These are phyloP conservation scores for Limnomonas spitsbergensis DNA, from an alignment of 139 green algal species.

Conservation along the genomic window DNA sequence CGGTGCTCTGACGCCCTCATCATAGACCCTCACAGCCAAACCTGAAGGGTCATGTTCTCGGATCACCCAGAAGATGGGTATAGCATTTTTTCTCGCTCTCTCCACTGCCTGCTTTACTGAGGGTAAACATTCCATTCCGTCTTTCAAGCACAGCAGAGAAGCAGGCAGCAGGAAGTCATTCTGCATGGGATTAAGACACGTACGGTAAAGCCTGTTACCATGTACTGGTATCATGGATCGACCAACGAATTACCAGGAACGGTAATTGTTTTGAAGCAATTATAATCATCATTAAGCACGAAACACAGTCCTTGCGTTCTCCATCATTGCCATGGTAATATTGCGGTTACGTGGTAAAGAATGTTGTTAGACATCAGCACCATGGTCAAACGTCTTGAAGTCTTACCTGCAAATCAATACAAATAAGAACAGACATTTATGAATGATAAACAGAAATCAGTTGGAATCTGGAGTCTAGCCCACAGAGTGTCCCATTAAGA, in stretches of 20 bases:
- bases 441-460: too few relatives aligned
- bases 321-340: too few relatives aligned
- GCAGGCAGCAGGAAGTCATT: conserved; percentile 53
- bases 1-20: too few relatives aligned
- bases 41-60: conserved; percentile 46
- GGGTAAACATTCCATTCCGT: conserved; percentile 36
- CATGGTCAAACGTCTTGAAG: too few relatives aligned
- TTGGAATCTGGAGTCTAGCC: neutral
- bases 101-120: conserved; percentile 36
- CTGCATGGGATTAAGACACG: conserved; percentile 33
- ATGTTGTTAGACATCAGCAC: too few relatives aligned
- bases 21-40: neutral
- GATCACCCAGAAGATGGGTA: conserved; percentile 51
- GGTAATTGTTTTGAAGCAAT: too few relatives aligned
- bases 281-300: neutral
- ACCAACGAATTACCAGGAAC: too few relatives aligned
- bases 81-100: conserved; percentile 18
- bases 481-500: too few relatives aligned
- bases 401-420: conserved; percentile 5
- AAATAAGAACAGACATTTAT: conserved; percentile 1
- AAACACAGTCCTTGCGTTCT: too few relatives aligned
- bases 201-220: neutral
- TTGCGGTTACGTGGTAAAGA: too few relatives aligned
- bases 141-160: conserved; percentile 37
- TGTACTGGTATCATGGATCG: too few relatives aligned